Conservation (phyloP, 768 basidiomycete genomes). For the Coprinopsis sp. region DNA sequence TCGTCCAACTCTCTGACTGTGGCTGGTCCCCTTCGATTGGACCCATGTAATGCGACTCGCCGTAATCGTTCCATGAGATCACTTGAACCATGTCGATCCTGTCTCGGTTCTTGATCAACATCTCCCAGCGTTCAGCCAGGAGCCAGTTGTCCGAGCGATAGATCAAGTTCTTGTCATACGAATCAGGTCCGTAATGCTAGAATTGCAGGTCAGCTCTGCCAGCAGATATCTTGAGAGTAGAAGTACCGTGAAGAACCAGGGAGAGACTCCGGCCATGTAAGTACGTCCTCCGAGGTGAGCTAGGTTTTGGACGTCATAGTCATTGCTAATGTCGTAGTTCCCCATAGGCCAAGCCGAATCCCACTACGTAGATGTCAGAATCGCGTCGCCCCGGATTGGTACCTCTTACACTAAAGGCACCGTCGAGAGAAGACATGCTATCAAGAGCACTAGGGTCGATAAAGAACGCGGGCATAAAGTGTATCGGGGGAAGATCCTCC, state of each 20-base stretch:
- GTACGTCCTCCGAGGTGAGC: constrained; percentile 22
- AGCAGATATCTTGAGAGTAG: background rate
- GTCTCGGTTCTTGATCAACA: constrained; percentile 43
- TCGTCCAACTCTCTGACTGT: constrained; percentile 57
- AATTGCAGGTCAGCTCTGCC: too few species aligned
- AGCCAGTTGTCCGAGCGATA: constrained; percentile 57
- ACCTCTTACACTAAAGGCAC: constrained; percentile 45
- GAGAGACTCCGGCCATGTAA: constrained; percentile 48
- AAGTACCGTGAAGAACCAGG: constrained; percentile 60
- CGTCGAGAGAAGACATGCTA: constrained; percentile 40
- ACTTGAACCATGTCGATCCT: constrained; percentile 41
- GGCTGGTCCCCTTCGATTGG: constrained; percentile 60
- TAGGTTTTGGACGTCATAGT: constrained; percentile 27
- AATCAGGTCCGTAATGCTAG: constrained; percentile 45
- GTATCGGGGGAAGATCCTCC: constrained; percentile 25
- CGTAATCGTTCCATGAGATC: constrained; percentile 67
- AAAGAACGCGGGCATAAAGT: constrained; percentile 60
- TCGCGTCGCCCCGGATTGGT: too few species aligned
- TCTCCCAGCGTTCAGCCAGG: constrained; percentile 54
- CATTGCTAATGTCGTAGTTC: constrained; percentile 25
- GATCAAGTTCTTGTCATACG: constrained; percentile 58
- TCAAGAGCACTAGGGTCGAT: constrained; percentile 40
- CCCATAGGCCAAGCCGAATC: constrained; percentile 49
- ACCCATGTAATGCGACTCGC: constrained; percentile 72
- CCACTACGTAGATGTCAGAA: too few species aligned